These are phyloP conservation scores for Quillaja saponaria DNA, from an alignment of 306 rosid genomes.

Conservation along the genomic window DNA sequence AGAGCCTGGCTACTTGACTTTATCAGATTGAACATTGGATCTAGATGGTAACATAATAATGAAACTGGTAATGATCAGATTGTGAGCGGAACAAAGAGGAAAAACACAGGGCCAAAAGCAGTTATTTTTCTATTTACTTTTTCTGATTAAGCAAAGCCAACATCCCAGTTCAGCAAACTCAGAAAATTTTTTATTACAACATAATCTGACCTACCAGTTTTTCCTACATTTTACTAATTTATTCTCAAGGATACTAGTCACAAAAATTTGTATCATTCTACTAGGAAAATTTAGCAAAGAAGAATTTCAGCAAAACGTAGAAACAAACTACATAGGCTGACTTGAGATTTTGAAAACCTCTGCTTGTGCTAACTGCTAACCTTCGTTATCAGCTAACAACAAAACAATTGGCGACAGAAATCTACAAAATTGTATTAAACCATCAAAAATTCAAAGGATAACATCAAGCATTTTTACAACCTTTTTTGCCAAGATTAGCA, in stretches of 20 bases:
- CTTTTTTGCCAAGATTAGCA: neutral
- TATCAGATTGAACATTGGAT: constrained; percentile 67
- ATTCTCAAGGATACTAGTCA: constrained; percentile 20
- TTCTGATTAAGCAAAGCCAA: neutral
- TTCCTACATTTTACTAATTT: constrained; percentile 4
- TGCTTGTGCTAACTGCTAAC: neutral
- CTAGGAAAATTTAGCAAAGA: neutral
- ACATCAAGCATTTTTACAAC: neutral
- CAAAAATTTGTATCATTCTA: constrained; percentile 15
- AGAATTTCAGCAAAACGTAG: neutral
- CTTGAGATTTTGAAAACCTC: constrained; percentile 4
- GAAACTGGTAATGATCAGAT: constrained; percentile 13
- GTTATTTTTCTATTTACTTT: too few species aligned
- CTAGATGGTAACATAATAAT: constrained; percentile 38
- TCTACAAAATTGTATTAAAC: neutral
- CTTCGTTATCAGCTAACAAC: constrained; percentile 7
- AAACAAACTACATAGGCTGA: neutral
- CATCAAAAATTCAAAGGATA: neutral
- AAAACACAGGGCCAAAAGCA: constrained; percentile 1
- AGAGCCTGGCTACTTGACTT: constrained; percentile 60
- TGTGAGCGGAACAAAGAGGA: constrained; percentile 9
- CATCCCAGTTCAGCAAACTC: neutral
- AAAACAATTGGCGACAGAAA: neutral
- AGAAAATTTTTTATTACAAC: neutral
- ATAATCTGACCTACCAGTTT: neutral